These are phyloP conservation scores for Adansonia rubrostipa DNA, from an alignment of 441 rosid species.

Conservation along the genomic window DNA sequence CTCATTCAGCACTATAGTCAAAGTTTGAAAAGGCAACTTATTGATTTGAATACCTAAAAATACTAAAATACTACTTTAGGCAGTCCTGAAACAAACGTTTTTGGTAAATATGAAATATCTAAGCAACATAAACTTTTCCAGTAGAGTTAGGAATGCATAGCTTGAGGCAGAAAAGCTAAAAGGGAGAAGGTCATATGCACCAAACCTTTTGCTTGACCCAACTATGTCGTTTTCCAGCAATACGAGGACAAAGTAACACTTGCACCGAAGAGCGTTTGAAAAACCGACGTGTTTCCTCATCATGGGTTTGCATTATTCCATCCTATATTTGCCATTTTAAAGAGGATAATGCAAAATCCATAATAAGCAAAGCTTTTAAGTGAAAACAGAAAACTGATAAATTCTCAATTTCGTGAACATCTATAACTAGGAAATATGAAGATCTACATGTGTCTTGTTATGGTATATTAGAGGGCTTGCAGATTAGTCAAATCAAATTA, in stretches of 20 bases:
- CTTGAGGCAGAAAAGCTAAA: background rate
- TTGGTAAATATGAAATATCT: background rate
- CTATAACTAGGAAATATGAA: background rate
- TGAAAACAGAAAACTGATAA: background rate
- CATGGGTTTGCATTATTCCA: conserved; percentile 97
- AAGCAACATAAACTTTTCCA: background rate
- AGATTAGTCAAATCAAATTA: background rate
- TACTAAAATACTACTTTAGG: background rate
- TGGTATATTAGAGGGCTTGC: background rate
- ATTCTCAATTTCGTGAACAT: background rate
- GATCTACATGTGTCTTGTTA: background rate
- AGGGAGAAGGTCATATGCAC: conserved; percentile 6
- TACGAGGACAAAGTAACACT: conserved; percentile 88
- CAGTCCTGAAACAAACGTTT: background rate
- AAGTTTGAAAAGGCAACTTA: background rate
- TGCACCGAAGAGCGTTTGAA: conserved; percentile 94
- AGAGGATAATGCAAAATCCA: background rate
- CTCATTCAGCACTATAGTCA: background rate
- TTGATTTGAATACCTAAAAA: background rate
- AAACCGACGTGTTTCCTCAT: conserved; percentile 94
- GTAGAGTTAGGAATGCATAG: conserved; percentile 1
- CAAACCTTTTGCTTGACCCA: conserved; percentile 89
- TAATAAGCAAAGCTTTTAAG: background rate
- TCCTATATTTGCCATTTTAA: conserved; percentile 52
- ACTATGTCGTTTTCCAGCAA: conserved; percentile 89